Evolutionary conservation across 176 grass and related monocot species (phyloP).

Genomic region (Phoenix roebelenii): DNA sequence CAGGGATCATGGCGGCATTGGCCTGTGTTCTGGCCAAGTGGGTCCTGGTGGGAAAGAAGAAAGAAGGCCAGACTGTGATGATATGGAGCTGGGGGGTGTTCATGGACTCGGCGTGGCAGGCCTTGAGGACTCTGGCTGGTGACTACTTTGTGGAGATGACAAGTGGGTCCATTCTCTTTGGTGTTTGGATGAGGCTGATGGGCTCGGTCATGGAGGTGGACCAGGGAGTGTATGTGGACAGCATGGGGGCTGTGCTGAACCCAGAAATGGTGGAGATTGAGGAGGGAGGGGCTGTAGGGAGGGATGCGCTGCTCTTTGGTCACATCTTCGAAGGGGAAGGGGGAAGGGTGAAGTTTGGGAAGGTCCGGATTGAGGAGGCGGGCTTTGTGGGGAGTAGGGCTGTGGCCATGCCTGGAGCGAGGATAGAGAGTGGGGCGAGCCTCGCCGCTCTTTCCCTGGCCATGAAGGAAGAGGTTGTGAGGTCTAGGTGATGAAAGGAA

Average conservation of each 20-base stretch:
- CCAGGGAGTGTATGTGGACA: slow-evolving; percentile 44
- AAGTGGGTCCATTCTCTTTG: slow-evolving; percentile 35
- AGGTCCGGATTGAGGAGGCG: slow-evolving; percentile 30
- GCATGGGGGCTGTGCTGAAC: slow-evolving; percentile 57
- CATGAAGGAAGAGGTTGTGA: slow-evolving; percentile 64
- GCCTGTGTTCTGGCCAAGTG: slow-evolving; percentile 38
- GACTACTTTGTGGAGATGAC: slow-evolving; percentile 59
- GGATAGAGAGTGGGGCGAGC: slow-evolving; percentile 38
- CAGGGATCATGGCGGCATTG: slow-evolving; percentile 23
- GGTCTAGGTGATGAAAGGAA: not conserved
- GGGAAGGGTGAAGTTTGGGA: slow-evolving; percentile 53
- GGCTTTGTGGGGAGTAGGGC: slow-evolving; percentile 52
- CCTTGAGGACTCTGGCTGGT: slow-evolving; percentile 18
- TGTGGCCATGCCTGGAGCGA: slow-evolving; percentile 51
- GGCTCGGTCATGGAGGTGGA: slow-evolving; percentile 23
- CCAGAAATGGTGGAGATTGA: slow-evolving; percentile 61
- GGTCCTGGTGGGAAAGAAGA: slow-evolving; percentile 35
- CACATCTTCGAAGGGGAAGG: slow-evolving; percentile 61
- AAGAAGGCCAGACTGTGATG: slow-evolving; percentile 36
- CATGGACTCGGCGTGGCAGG: slow-evolving; percentile 58
- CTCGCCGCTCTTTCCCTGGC: slow-evolving; percentile 41
- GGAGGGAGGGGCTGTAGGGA: slow-evolving; percentile 40
- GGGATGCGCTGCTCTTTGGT: slow-evolving; percentile 53
- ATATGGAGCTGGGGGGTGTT: slow-evolving; percentile 50
- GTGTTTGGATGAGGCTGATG: slow-evolving; percentile 45